Conservation (phyloP, 352 stramenopile genomes). For the Phytopythium litorale region DNA sequence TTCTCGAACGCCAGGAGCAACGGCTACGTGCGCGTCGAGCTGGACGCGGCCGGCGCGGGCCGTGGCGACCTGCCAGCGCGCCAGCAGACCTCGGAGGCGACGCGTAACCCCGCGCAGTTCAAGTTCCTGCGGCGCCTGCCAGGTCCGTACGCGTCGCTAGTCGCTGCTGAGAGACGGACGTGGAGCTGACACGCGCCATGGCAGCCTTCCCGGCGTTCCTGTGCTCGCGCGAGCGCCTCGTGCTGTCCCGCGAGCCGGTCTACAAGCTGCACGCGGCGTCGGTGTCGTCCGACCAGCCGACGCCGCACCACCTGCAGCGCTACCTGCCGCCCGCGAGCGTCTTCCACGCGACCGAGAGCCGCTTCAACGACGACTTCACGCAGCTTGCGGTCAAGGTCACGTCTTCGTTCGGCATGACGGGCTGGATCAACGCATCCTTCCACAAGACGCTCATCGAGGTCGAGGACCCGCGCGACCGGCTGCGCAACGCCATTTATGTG, state of each 20-base stretch:
- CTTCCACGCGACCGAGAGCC: constrained; percentile 61
- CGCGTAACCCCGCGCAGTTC: constrained; percentile 32
- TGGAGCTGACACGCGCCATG: not conserved
- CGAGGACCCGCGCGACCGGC: constrained; percentile 40
- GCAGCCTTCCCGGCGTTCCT: constrained; percentile 62
- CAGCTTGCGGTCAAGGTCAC: constrained; percentile 65
- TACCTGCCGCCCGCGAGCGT: constrained; percentile 63
- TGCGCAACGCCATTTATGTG: constrained; percentile 38
- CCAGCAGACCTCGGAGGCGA: constrained; percentile 20
- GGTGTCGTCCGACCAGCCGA: constrained; percentile 12
- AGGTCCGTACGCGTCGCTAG: constrained; percentile 19
- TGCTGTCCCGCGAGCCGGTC: constrained; percentile 44
- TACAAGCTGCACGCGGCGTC: constrained; percentile 34
- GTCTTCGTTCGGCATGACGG: constrained; percentile 51
- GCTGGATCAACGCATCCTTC: constrained; percentile 69
- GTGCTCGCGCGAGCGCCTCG: constrained; percentile 42
- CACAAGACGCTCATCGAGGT: constrained; percentile 43
- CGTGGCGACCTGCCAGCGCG: constrained; percentile 22
- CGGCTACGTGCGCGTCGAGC: constrained; percentile 65
- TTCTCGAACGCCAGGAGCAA: constrained; percentile 72
- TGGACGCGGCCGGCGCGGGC: constrained; percentile 27
- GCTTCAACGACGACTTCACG: constrained; percentile 70
- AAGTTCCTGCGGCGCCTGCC: constrained; percentile 48
- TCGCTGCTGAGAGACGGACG: not conserved
- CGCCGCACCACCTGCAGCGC: constrained; percentile 27